A percentile compares a stretch with the other conserved stretches of the same genome.
Evolutionary conservation across 805 yeast species (phyloP).

Genomic region (Teunomyces gatunensis): DNA sequence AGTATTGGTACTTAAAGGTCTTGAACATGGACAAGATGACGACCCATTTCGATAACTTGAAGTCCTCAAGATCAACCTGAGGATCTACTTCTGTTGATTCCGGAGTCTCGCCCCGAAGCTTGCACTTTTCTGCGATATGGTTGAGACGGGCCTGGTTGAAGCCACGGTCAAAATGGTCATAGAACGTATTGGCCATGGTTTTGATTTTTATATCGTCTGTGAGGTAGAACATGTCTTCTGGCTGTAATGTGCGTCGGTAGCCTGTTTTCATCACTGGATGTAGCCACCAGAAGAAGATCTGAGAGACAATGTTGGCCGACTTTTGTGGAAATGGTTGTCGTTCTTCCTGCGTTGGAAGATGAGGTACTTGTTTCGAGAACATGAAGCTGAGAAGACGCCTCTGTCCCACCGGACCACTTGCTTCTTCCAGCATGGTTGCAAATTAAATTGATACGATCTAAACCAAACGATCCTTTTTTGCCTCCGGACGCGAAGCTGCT

Average conservation of each 20-base stretch:
- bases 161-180: constrained; percentile 11
- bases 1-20: constrained; percentile 31
- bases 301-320: constrained; percentile 37
- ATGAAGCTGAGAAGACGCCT: constrained; percentile 33
- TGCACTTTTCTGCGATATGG: constrained; percentile 23
- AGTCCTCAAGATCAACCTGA: constrained; percentile 30
- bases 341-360: constrained; percentile 50
- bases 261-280: constrained; percentile 62
- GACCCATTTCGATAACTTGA: constrained; percentile 21
- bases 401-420: constrained; percentile 20
- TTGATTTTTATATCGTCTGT: constrained; percentile 35
- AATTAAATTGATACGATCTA: neutral
- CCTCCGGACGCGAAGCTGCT: neutral
- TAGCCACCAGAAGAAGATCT: constrained; percentile 65
- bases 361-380: constrained; percentile 43
- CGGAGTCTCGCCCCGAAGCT: constrained; percentile 21
- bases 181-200: constrained; percentile 27
- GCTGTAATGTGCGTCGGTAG: constrained; percentile 66
- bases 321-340: constrained; percentile 45
- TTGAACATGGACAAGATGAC: constrained; percentile 19
- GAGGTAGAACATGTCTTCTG: constrained; percentile 53
- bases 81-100: constrained; percentile 19
- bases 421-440: constrained; percentile 1
- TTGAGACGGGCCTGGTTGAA: constrained; percentile 12
- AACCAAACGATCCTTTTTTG: neutral